phyloP scores from a whole-genome alignment of 768 basidiomycete species.

The Rubroboletus pulcherrimus region DNA sequence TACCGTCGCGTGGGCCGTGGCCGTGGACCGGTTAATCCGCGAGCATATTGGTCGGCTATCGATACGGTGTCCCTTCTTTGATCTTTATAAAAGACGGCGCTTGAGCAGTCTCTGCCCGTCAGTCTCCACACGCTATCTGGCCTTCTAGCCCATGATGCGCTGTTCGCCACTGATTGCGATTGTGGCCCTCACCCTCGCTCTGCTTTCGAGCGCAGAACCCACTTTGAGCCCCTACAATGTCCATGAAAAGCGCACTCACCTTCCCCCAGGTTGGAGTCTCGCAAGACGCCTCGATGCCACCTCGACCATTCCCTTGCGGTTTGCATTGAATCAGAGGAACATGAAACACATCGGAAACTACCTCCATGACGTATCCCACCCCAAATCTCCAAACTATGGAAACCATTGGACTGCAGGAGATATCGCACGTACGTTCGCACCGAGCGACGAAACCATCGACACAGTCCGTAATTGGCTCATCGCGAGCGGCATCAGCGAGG shows the following conservation, averaged over 20 bases:
- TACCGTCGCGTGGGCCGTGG: neutral
- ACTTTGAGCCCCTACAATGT: conserved; percentile 23
- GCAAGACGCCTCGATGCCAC: conserved; percentile 34
- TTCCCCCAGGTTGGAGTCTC: conserved; percentile 36
- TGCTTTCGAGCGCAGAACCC: conserved; percentile 17
- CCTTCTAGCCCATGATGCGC: conserved; percentile 10
- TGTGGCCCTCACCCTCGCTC: conserved; percentile 5
- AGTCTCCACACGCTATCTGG: neutral
- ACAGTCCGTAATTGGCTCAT: conserved; percentile 29
- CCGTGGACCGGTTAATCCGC: neutral
- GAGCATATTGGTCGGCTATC: neutral
- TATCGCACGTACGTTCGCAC: conserved; percentile 26
- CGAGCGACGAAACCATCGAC: conserved; percentile 20
- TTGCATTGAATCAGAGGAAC: conserved; percentile 33
- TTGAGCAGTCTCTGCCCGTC: neutral
- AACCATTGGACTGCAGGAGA: conserved; percentile 31
- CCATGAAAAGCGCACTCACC: conserved; percentile 38
- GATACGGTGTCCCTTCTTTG: too few relatives aligned
- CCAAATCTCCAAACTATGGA: conserved; percentile 34
- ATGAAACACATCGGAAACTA: conserved; percentile 22
- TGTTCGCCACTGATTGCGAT: conserved; percentile 4
- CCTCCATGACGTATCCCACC: conserved; percentile 28
- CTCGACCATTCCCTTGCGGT: conserved; percentile 25
- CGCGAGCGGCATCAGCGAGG: conserved; percentile 20
- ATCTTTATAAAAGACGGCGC: neutral